A percentile compares a stretch with the other conserved stretches of the same genome.
Evolutionary conservation across 805 yeast genomes (phyloP).

Genomic region (Aciculoconidium aculeatum): DNA sequence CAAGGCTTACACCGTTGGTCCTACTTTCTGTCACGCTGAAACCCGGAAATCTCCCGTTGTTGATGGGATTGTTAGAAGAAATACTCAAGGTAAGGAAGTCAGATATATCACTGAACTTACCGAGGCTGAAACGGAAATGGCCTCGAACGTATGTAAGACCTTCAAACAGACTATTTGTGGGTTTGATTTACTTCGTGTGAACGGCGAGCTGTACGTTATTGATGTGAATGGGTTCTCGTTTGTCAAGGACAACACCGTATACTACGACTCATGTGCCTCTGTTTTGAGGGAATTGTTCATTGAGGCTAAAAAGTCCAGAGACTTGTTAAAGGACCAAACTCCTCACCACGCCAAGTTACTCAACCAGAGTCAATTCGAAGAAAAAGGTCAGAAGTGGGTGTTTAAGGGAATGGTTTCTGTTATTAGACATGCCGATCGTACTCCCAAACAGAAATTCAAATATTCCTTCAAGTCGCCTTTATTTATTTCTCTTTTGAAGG

Average conservation of each 20-base stretch:
- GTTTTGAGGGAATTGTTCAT: constrained; percentile 72
- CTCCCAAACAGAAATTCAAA: constrained; percentile 97
- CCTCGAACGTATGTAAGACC: constrained; percentile 62
- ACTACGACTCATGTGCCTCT: constrained; percentile 77
- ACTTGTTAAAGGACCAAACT: constrained; percentile 31
- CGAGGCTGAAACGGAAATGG: constrained; percentile 73
- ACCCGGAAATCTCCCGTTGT: constrained; percentile 98
- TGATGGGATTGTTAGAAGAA: constrained; percentile 97
- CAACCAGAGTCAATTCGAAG: constrained; percentile 40
- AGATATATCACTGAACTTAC: constrained; percentile 80
- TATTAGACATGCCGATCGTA: constrained; percentile 95
- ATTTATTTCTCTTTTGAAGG: constrained; percentile 81
- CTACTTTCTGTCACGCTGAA: constrained; percentile 90
- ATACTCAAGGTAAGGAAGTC: constrained; percentile 95
- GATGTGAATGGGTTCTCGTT: constrained; percentile 98
- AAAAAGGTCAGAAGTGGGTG: constrained; percentile 87
- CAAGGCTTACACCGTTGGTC: constrained; percentile 96
- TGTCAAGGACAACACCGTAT: constrained; percentile 84
- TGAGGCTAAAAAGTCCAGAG: constrained; percentile 42
- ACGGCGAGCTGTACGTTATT: constrained; percentile 84
- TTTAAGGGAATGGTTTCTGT: constrained; percentile 89
- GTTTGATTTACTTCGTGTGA: constrained; percentile 85
- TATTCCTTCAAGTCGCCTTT: constrained; percentile 87
- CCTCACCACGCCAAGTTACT: constrained; percentile 29
- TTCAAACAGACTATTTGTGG: constrained; percentile 97